Base-by-base conservation (phyloP, 2,329 filamentous ascomycete species). In the Calonectria fujianensis region DNA sequence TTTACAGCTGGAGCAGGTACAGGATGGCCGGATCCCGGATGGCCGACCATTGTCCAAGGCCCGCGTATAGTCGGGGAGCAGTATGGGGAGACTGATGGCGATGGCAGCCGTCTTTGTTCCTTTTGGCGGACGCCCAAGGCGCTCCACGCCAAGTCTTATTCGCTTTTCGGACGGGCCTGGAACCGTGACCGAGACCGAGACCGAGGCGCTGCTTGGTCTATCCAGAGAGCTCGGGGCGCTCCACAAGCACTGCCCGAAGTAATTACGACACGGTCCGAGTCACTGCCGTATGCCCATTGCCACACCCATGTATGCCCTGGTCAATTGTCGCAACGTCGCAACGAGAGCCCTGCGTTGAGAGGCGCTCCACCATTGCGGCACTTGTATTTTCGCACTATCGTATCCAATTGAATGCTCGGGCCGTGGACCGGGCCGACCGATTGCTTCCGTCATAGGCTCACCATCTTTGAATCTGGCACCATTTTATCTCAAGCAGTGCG, bases 1-100 rank as follows among this genome's bases (percentile, higher is more conserved):
- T 63, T 35, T 35, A 63, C 57, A 9, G 57, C 57, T 31, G 57
- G 45, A n/a, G 45, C 45, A n/a, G 45, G 7, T 11, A 14, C 2
- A 41, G 57, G 57, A 35, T 45, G 57, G 24, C n/a, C 57, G 37
- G 57, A 39, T 20, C 24, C 35, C 57, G 57, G 31, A 29, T 37
- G 35, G n/a, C 57, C 37, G 35, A 14, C 35, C 57, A 63, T 63
- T 16, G 13, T 29, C 57, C 57, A 18, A 18, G 35, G 27, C 24
- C 27, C 16, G 16, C 29, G 52, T 35, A 8, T n/a, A 14, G 2
- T 31, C 52, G 31, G 29, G 4, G 41, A 45, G 14, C 41, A n/a
- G 41, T 8, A 16, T 18, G 7, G 18, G 18, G 7, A n/a, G 18
- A 20, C 20, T n/a, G 20, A 16, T 54, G 29, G 31, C 31, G 52